Conservation (phyloP, 805 yeast genomes). For the Candida fluviatilis region DNA sequence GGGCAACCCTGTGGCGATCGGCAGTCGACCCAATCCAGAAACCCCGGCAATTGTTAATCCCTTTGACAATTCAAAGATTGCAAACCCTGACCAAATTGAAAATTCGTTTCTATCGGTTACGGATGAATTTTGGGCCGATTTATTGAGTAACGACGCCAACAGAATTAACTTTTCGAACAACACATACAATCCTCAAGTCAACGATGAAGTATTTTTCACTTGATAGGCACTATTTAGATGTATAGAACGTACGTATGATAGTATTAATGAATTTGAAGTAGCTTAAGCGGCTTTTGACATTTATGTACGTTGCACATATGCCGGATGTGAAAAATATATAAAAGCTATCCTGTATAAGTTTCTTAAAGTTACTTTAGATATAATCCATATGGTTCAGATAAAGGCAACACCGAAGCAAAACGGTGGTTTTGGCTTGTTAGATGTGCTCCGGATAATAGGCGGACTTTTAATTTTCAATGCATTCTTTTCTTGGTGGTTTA, state of each 20-base stretch:
- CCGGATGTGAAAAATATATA: too few species aligned
- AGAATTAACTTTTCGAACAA: slow-evolving; percentile 29
- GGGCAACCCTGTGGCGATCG: too few species aligned
- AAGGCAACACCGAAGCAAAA: neutral
- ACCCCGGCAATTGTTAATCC: too few species aligned
- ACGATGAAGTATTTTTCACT: slow-evolving; percentile 27
- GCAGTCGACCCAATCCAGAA: too few species aligned
- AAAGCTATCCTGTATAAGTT: neutral
- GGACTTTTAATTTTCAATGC: slow-evolving; percentile 47
- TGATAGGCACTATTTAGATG: too few species aligned
- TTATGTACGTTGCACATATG: too few species aligned
- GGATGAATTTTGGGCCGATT: slow-evolving; percentile 72
- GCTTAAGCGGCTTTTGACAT: too few species aligned
- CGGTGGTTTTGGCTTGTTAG: slow-evolving; percentile 26
- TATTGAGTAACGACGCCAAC: slow-evolving; percentile 34
- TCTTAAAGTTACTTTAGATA: too few species aligned
- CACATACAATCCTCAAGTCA: slow-evolving; percentile 8
- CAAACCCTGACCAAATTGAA: slow-evolving; percentile 26
- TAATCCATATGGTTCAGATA: neutral
- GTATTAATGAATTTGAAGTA: too few species aligned
- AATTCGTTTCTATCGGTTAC: slow-evolving; percentile 52
- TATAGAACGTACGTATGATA: neutral
- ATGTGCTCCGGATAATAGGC: slow-evolving; percentile 38
- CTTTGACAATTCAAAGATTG: neutral
- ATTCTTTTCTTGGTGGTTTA: slow-evolving; percentile 52